A percentile compares a stretch with the other conserved stretches of the same genome.
Evolutionary conservation across 768 basidiomycete species (phyloP).

Genomic region (Tulasnella sp.): DNA sequence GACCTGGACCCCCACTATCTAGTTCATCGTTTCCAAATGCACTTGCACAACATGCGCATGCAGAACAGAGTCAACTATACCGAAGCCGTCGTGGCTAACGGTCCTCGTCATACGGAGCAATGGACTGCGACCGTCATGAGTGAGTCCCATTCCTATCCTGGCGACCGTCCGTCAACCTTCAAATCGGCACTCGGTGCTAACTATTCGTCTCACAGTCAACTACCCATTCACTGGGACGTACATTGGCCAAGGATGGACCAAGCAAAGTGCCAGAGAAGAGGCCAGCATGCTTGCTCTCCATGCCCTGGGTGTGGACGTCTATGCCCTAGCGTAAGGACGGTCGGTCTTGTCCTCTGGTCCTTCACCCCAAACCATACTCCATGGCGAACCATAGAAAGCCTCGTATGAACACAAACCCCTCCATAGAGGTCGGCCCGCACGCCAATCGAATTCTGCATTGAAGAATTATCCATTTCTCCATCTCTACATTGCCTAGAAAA

Average conservation of each 20-base stretch:
- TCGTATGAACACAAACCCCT: no score
- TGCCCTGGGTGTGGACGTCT: no score
- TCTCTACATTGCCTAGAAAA: no score
- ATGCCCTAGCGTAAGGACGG: no score
- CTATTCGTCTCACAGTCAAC: not conserved
- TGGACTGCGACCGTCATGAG: not conserved
- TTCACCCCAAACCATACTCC: no score
- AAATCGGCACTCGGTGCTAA: not conserved
- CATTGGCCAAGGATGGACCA: not conserved
- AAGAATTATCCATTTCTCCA: no score
- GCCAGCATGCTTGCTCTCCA: not conserved
- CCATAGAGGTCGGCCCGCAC: no score
- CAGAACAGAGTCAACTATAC: not conserved
- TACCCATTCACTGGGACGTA: not conserved
- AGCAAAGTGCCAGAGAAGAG: not conserved
- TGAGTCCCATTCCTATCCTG: not conserved
- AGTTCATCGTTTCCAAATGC: conserved; percentile 2
- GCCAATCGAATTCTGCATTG: no score
- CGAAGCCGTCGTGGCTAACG: not conserved
- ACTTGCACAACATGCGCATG: conserved; percentile 1
- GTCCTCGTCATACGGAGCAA: not conserved
- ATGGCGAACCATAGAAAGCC: no score
- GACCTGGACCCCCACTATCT: not conserved
- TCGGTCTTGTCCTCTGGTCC: no score
- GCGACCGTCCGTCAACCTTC: not conserved